phyloP scores from a whole-genome alignment of 306 rosid genomes.

The Cucurbita argyrosperma region DNA sequence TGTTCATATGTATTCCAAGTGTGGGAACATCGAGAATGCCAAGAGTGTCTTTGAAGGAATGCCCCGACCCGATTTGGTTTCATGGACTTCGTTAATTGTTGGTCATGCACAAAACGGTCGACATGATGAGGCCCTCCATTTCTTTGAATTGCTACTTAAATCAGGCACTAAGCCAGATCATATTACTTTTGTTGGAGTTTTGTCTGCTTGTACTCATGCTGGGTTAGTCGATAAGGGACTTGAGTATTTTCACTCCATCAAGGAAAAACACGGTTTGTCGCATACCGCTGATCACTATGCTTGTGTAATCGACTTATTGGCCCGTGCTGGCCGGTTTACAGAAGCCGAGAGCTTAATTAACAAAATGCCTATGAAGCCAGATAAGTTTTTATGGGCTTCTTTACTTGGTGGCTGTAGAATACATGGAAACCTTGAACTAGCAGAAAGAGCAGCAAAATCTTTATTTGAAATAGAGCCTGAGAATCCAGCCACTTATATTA shows the following conservation, averaged over 20 bases:
- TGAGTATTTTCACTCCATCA: constrained; percentile 36
- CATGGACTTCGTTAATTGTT: constrained; percentile 56
- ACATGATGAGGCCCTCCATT: constrained; percentile 32
- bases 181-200: constrained; percentile 48
- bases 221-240: constrained; percentile 53
- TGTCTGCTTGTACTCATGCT: constrained; percentile 57
- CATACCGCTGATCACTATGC: constrained; percentile 57
- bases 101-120: constrained; percentile 63
- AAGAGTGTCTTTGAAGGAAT: constrained; percentile 35
- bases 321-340: constrained; percentile 44
- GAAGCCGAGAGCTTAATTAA: constrained; percentile 42
- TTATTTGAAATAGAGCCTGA: constrained; percentile 56
- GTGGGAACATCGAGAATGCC: constrained; percentile 43
- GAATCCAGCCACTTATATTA: constrained; percentile 50
- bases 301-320: constrained; percentile 46
- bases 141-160: constrained; percentile 36
- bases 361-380: constrained; percentile 46
- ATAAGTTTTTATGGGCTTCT: constrained; percentile 57
- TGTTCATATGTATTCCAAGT: constrained; percentile 50
- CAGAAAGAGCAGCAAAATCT: constrained; percentile 40
- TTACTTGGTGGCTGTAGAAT: constrained; percentile 63
- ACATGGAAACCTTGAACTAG: constrained; percentile 44
- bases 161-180: constrained; percentile 52
- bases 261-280: constrained; percentile 38
- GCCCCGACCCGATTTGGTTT: constrained; percentile 43